These are phyloP conservation scores for Lodderomyces elongisporus DNA, from an alignment of 1,139 yeast species.

Conservation along the genomic window DNA sequence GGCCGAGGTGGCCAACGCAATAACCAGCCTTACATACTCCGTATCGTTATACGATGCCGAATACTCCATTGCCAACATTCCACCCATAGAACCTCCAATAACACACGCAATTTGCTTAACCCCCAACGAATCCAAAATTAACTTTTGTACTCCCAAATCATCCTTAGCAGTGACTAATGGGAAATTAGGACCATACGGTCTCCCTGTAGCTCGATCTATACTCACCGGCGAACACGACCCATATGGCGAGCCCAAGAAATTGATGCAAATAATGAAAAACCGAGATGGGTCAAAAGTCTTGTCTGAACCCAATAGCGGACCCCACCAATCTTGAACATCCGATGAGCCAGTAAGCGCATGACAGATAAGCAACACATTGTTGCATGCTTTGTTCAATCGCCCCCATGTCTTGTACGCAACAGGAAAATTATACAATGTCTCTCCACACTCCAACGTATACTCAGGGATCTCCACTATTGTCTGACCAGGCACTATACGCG, in stretches of 20 bases:
- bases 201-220: slow-evolving; percentile 64
- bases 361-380: slow-evolving; percentile 80
- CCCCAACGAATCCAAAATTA: slow-evolving; percentile 69
- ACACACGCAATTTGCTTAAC: slow-evolving; percentile 76
- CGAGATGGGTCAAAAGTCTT: slow-evolving; percentile 88
- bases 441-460: slow-evolving; percentile 78
- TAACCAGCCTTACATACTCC: slow-evolving; percentile 62
- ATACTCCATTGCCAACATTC: slow-evolving; percentile 94
- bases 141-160: slow-evolving; percentile 75
- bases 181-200: slow-evolving; percentile 87
- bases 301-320: slow-evolving; percentile 82
- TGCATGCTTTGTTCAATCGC: slow-evolving; percentile 54
- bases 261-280: slow-evolving; percentile 80
- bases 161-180: slow-evolving; percentile 91
- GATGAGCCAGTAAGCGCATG: slow-evolving; percentile 96
- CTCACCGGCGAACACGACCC: slow-evolving; percentile 94
- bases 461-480: slow-evolving; percentile 76
- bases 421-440: slow-evolving; percentile 65
- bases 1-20: slow-evolving; percentile 92
- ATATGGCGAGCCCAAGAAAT: slow-evolving; percentile 91
- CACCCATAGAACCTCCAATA: slow-evolving; percentile 98
- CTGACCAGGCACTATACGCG: slow-evolving; percentile 73
- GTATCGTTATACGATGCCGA: slow-evolving; percentile 62
- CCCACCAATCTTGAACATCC: slow-evolving; percentile 99
- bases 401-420: slow-evolving; percentile 98